phyloP scores from a whole-genome alignment of 139 green algal species.

The Coelastrella sp. region DNA sequence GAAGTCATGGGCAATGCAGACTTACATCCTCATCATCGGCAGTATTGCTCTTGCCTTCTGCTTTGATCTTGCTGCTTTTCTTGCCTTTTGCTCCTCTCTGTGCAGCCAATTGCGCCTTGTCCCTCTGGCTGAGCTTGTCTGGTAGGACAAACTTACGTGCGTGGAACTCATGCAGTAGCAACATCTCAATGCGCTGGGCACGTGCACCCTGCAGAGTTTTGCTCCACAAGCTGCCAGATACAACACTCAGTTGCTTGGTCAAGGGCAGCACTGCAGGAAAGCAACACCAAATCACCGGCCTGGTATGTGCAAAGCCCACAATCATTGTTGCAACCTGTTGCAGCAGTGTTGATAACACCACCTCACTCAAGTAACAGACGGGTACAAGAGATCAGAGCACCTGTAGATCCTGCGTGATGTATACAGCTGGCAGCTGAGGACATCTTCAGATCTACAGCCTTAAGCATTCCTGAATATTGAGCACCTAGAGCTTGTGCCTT shows the following conservation, averaged over 20 bases:
- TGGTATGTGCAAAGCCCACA: too few relatives aligned
- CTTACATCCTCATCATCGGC: constrained; percentile 36
- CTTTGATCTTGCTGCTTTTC: constrained; percentile 65
- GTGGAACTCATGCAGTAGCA: constrained; percentile 99
- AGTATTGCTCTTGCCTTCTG: constrained; percentile 27
- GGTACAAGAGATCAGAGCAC: too few relatives aligned
- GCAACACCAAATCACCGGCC: neutral
- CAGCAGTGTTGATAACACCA: too few relatives aligned
- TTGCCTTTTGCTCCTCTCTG: constrained; percentile 1
- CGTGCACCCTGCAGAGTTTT: constrained; percentile 87
- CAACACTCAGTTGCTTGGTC: constrained; percentile 84
- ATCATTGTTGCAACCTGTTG: too few relatives aligned
- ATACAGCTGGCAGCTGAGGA: neutral
- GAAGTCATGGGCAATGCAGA: neutral
- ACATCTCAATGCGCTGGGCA: constrained; percentile 97
- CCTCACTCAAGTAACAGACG: too few relatives aligned
- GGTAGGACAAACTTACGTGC: constrained; percentile 95
- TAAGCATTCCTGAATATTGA: too few relatives aligned
- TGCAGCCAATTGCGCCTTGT: constrained; percentile 36
- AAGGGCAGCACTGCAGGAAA: constrained; percentile 74
- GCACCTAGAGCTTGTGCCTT: too few relatives aligned
- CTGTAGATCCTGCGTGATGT: too few relatives aligned
- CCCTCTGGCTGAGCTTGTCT: constrained; percentile 79
- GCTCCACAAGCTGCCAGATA: constrained; percentile 89
- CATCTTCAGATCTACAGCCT: too few relatives aligned